Conservation (phyloP, 306 rosid species). For the Lathyrus aphaca region DNA sequence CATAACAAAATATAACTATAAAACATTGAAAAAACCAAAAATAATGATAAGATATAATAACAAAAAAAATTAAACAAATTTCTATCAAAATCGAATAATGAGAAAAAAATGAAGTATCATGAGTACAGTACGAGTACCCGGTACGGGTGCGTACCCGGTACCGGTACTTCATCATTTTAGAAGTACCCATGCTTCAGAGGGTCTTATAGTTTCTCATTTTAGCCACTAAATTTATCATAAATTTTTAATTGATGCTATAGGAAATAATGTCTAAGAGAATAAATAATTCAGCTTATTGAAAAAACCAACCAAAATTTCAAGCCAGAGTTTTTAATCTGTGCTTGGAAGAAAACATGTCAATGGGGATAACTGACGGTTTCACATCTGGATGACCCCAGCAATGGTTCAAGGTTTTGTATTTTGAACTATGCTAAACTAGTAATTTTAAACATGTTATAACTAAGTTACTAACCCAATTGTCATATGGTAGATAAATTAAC, state of each 20-base stretch:
- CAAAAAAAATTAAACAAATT: no score
- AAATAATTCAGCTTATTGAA: conserved; percentile 20
- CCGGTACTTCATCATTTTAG: no score
- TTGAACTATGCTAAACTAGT: not conserved
- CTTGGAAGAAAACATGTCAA: conserved; percentile 21
- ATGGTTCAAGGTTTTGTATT: conserved; percentile 30
- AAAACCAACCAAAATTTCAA: conserved; percentile 16
- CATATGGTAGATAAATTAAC: conserved; percentile 15
- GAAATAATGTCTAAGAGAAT: conserved; percentile 16
- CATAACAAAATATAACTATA: no score
- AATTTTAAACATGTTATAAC: conserved; percentile 20
- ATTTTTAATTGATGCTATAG: conserved; percentile 4
- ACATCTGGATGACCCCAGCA: conserved; percentile 5
- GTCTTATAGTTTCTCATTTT: conserved; percentile 36
- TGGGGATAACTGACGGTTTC: conserved; percentile 21
- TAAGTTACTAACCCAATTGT: conserved; percentile 24
- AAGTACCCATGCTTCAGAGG: no score
- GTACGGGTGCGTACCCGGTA: no score
- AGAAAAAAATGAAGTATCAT: no score
- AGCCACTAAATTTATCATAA: conserved; percentile 22
- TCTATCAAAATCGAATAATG: no score
- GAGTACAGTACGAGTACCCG: no score
- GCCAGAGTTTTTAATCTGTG: not conserved
- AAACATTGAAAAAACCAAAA: no score
- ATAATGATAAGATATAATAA: no score